Evolutionary conservation across 805 yeast species (phyloP), one percentile per base, ranked within the genome.

Genomic region (Pichia paraexigua): DNA sequence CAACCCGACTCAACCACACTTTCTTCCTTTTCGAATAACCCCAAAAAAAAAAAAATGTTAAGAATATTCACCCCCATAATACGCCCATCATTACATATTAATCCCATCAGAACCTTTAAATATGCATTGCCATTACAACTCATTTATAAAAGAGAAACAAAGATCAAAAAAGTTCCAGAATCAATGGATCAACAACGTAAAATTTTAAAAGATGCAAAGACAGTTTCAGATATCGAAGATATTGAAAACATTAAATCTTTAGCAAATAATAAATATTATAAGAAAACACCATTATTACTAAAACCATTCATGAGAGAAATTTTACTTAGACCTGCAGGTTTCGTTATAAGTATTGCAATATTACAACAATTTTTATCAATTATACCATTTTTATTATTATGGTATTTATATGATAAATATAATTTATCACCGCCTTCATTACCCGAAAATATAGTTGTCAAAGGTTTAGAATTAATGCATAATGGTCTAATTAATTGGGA

Each of bases 291-390:
- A 5, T 47, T 55, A 3, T 46, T 67, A 4, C 46, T 68, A 17
- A 64, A 58, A 43, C 71, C 71, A 6, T 67, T 66, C 48, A 58
- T 67, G 61, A 57, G 60, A 43, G 58, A 61, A 7, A 52, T 69
- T 46, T 47, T 68, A 51, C 42, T 59, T 5, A 55, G 69, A 45
- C 73, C 73, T 1, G 45, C 66, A 32, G 70, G 67, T 12, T 69
- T 69, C 58, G 75, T 76, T 8, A 58, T 77, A 3, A 69, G 80
- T 15, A 76, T 79, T 57, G 63, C 73, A 8, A 68, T 78, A 13
- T 66, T 79, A 17, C 84, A 79, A 55, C 83, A 79, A 57, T 60
- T 76, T 46, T 70, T 81, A 0, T 82, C 82, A 1, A 69, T 79
- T 4, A 70, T 76, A 20, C 84, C 84, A 8, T 71, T 79, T 47